Base-by-base conservation (phyloP, 331 rosid genomes). In the Acacia concinna region DNA sequence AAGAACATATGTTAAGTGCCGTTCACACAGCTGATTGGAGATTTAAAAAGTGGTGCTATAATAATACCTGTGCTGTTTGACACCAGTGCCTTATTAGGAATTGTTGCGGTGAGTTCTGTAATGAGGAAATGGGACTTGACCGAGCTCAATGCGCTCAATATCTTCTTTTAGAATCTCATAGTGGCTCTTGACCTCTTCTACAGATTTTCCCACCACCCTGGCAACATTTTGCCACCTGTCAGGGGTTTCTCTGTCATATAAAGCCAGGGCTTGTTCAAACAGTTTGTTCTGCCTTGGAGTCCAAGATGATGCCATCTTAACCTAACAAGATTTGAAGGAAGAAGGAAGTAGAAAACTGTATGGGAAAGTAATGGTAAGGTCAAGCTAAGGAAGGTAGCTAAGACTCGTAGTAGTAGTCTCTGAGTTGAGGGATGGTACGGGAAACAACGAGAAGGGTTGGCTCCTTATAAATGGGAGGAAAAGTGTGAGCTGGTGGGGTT, bases 151-250 rank as follows among this genome's bases (percentile, higher is more conserved):
- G 88, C 89, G 90, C 13, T 68, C 81, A 66, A 93, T 64, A 83
- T 91, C 98, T 77, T 90, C 94, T 34, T 80, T 74, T 74, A 93
- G 94, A 79, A 88, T 34, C 73, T 91, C 92, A 81, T 89, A 93
- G 83, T 90, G 97, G 44, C 71, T 79, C 80, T 90, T 91, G 60
- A 93, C 94, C 40, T 93, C 98, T 43, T 90, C 98, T 0, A 88
- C 92, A 5, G 98, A 74, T 76, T 93, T 93, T 77, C 96, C 90
- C 21, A 90, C 97, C 3, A 83, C 79, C 68, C 69, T 79, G 37
- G 97, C 96, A 34, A 93, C 78, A 81, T 90, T 93, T 75, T 86
- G 96, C 98, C 98, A 91, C 84, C 88, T 88, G 57, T 93, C 96
- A 1, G 96, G 94, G 34, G 97, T 93, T 56, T 93, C 98, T 86